Conservation (phyloP, 352 stramenopile species). For the Pythium volutum region DNA sequence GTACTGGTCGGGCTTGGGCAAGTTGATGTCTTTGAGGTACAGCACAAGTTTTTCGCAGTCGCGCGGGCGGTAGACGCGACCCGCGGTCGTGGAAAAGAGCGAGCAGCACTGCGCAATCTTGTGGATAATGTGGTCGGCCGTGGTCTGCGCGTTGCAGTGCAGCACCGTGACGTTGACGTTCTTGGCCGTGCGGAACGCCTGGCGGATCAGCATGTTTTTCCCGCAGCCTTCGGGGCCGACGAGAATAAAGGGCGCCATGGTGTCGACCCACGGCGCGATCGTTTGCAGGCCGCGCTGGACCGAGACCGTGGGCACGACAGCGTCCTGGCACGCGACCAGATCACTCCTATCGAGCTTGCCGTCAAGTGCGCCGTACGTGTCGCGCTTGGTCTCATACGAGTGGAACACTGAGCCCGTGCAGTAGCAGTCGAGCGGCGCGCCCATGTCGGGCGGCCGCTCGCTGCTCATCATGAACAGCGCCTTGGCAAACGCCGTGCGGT, state of each 20-base stretch:
- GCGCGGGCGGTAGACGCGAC: conserved; percentile 91
- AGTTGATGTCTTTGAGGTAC: conserved; percentile 96
- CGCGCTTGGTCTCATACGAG: conserved; percentile 75
- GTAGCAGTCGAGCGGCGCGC: conserved; percentile 87
- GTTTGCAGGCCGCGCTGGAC: conserved; percentile 87
- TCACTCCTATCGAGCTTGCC: conserved; percentile 59
- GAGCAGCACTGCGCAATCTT: conserved; percentile 94
- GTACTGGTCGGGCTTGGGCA: conserved; percentile 94
- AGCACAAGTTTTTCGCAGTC: conserved; percentile 92
- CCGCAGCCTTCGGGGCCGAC: conserved; percentile 93
- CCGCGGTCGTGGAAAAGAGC: conserved; percentile 89
- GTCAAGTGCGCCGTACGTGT: conserved; percentile 74
- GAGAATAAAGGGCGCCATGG: conserved; percentile 93
- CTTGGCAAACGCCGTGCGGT: conserved; percentile 85
- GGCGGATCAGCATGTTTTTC: conserved; percentile 94
- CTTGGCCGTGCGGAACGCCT: conserved; percentile 85
- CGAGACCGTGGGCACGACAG: conserved; percentile 73
- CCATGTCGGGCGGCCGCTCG: conserved; percentile 88
- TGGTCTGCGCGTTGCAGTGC: conserved; percentile 95
- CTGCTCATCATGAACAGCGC: conserved; percentile 91
- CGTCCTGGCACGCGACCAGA: conserved; percentile 33
- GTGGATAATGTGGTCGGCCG: conserved; percentile 92
- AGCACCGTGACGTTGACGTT: conserved; percentile 81
- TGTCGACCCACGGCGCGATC: conserved; percentile 90
- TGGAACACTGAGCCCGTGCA: conserved; percentile 64